Evolutionary conservation across 2,329 filamentous ascomycete genomes (phyloP).

Genomic region (Xylaria sp.): DNA sequence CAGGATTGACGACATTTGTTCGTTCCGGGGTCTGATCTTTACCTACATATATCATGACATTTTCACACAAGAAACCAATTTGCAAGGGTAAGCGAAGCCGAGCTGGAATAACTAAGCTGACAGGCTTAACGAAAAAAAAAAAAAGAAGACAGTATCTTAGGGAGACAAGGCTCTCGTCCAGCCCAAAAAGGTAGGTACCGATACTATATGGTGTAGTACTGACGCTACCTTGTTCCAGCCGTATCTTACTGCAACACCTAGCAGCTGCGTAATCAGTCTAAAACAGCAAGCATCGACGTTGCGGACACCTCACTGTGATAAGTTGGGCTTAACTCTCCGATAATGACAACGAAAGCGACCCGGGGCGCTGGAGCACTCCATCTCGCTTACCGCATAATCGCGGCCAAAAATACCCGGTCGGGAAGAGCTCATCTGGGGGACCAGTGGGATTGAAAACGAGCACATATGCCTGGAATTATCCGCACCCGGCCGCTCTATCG

Average conservation of each 20-base stretch:
- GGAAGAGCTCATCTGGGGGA: constrained; percentile 12
- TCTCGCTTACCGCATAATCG: constrained; percentile 16
- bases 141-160: background rate
- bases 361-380: constrained; percentile 1
- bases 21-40: constrained; percentile 6
- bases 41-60: constrained; percentile 9
- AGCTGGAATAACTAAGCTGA: constrained; percentile 3
- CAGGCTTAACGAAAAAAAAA: background rate
- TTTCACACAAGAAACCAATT: background rate
- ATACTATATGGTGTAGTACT: background rate
- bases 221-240: background rate
- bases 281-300: constrained; percentile 9
- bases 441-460: constrained; percentile 20
- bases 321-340: background rate
- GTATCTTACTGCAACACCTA: background rate
- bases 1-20: constrained; percentile 7
- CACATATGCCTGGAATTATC: constrained; percentile 14
- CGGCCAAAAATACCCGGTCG: constrained; percentile 18
- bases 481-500: constrained; percentile 1
- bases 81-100: constrained; percentile 11
- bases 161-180: background rate
- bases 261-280: background rate
- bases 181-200: background rate
- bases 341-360: background rate
- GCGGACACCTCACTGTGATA: constrained; percentile 1